A percentile compares a stretch with the other conserved stretches of the same genome.
Conservation (phyloP, 1,284 basidiomycete species). For the Golubevia sp. region DNA sequence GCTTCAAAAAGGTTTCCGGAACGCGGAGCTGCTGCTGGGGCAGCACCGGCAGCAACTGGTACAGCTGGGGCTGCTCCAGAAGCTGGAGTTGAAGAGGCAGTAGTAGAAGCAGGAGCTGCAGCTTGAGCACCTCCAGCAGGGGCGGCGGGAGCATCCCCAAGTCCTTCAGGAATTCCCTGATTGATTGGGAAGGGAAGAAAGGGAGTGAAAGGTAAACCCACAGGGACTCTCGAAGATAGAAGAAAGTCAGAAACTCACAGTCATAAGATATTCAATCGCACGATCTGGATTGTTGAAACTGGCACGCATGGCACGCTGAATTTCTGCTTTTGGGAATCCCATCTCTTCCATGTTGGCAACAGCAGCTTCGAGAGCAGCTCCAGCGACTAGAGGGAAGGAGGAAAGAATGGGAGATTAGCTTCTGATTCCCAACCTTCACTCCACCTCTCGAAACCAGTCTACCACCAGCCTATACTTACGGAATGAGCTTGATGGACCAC, state of each 20-base stretch:
- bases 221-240: constrained; percentile 11
- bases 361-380: constrained; percentile 45
- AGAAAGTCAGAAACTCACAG: constrained; percentile 66
- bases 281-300: constrained; percentile 98
- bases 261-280: constrained; percentile 96
- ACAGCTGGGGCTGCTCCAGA: constrained; percentile 1
- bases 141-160: constrained; percentile 65
- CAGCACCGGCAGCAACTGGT: neutral
- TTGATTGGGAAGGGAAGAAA: neutral
- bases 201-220: neutral
- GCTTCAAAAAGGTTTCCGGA: constrained; percentile 62
- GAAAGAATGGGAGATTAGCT: neutral
- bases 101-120: constrained; percentile 40
- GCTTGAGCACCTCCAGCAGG: constrained; percentile 61
- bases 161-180: constrained; percentile 80
- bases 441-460: neutral
- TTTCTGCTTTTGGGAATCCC: constrained; percentile 87
- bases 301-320: constrained; percentile 83
- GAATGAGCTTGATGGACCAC: constrained; percentile 11
- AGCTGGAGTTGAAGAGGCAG: constrained; percentile 15
- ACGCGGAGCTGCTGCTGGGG: constrained; percentile 6
- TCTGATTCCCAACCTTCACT: too few species aligned
- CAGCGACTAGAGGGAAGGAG: constrained; percentile 20
- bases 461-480: constrained; percentile 1
- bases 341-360: constrained; percentile 71